Evolutionary conservation across 148 eudicot genomes (phyloP), one percentile per base, ranked within the genome.

Genomic region (Arbutus unedo): DNA sequence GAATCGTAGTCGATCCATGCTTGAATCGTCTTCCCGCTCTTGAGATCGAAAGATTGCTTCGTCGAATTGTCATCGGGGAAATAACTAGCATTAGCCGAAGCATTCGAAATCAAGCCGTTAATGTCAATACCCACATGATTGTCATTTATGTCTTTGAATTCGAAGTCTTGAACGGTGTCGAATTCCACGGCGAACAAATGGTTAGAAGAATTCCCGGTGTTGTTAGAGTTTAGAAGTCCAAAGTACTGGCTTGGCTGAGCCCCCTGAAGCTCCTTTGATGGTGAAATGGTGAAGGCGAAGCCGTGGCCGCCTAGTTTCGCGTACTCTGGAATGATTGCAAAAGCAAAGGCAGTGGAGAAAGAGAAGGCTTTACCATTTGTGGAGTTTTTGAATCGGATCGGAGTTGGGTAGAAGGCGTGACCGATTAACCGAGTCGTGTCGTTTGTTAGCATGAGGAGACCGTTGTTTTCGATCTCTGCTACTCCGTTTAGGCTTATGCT

Each of bases 1-100:
- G 94, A 89, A 91, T 93, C 91, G 87, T 95, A 95, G 76, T 93
- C 98, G 83, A 95, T 76, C 95, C 95, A 95, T 45, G 91, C 93
- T 76, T 87, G 86, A 54, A 95, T 91, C 51, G 85, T 89, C 75
- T 87, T 84, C 50, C 93, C 92, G 82, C 92, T 87, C 75, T 92
- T 86, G 56, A 95, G 89, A 83, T 83, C 78, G 14, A 95, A 45
- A 60, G 79, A 64, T 81, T 88, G 89, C 73, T 51, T 77, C 0
- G 88, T 89, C 3, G 87, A 81, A 83, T 91, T 86, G 48, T 91
- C 93, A 9, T 88, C 88, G 2, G 57, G 66, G 80, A 76, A 94
- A 84, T 87, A 94, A 15, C 89, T 85, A 11, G 93, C 95, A 66
- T 79, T 54, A 1, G 62, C 91, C 50, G 98, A 93, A 56, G 54